Conservation (phyloP, 2,329 filamentous ascomycete species). For the Eutypa lata region DNA sequence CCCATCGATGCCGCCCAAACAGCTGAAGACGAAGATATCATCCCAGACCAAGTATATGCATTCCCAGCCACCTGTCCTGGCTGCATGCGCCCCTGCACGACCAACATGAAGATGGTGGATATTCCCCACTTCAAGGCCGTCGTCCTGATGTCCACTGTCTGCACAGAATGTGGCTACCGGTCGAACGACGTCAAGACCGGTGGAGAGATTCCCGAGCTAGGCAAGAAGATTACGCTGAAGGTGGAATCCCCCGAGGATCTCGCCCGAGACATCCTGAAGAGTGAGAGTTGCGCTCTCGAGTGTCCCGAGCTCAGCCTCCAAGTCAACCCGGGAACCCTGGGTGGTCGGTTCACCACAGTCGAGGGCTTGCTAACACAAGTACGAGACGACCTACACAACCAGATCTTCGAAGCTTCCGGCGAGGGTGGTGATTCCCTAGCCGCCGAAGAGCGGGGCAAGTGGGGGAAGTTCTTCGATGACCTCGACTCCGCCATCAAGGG, state of each 20-base stretch:
- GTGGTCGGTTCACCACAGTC: conserved; percentile 93
- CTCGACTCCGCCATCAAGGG: conserved; percentile 78
- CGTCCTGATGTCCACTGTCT: conserved; percentile 90
- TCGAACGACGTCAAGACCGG: conserved; percentile 98
- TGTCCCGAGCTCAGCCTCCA: conserved; percentile 84
- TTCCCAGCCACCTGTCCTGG: conserved; percentile 91
- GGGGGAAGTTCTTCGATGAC: conserved; percentile 76
- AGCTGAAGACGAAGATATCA: conserved; percentile 68
- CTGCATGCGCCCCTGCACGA: conserved; percentile 80
- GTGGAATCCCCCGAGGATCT: conserved; percentile 72
- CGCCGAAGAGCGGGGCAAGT: conserved; percentile 62
- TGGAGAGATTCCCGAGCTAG: conserved; percentile 82
- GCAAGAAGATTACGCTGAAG: conserved; percentile 75
- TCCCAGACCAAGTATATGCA: conserved; percentile 88
- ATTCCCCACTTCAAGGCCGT: conserved; percentile 99
- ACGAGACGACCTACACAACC: conserved; percentile 79
- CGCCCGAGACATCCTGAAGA: conserved; percentile 91
- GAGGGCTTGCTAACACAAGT: conserved; percentile 93
- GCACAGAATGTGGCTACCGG: conserved; percentile 87
- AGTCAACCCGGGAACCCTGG: conserved; percentile 90
- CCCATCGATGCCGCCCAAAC: conserved; percentile 43
- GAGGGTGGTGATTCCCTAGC: conserved; percentile 79
- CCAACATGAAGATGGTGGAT: conserved; percentile 98
- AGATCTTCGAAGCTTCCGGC: conserved; percentile 71
- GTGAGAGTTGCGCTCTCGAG: conserved; percentile 82